Evolutionary conservation across 805 yeast genomes (phyloP).

Genomic region (Yarrowia osloensis): DNA sequence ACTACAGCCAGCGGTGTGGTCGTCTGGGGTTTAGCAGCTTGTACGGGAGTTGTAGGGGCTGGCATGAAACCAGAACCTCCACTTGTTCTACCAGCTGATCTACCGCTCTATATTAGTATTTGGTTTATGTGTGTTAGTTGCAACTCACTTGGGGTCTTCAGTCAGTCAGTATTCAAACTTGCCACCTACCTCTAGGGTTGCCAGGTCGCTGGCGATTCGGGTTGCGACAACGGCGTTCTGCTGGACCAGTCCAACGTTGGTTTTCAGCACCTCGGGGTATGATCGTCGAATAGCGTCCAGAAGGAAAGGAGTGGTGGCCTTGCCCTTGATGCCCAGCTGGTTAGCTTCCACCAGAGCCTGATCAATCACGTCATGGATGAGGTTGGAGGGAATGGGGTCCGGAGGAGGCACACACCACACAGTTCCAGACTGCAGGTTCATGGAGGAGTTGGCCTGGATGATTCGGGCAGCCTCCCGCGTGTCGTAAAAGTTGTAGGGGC

Average conservation of each 20-base stretch:
- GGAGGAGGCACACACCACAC: conserved; percentile 87
- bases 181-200: conserved; percentile 43
- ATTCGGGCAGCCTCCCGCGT: conserved; percentile 63
- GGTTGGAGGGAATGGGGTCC: conserved; percentile 52
- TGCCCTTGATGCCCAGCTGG: conserved; percentile 59
- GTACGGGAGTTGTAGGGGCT: not conserved
- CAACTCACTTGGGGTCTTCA: not conserved
- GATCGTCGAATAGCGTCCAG: conserved; percentile 51
- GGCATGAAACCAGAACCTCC: not conserved
- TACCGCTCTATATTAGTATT: conserved; percentile 10
- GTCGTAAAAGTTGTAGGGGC: conserved; percentile 64
- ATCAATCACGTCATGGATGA: conserved; percentile 58
- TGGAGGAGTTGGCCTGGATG: conserved; percentile 49
- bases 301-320: conserved; percentile 76
- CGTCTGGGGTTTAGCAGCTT: not conserved
- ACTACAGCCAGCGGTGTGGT: conserved; percentile 47
- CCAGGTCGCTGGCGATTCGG: conserved; percentile 59
- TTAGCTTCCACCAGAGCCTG: conserved; percentile 61
- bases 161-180: conserved; percentile 34
- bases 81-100: not conserved
- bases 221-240: conserved; percentile 74
- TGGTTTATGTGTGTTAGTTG: not conserved
- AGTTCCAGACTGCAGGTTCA: conserved; percentile 65
- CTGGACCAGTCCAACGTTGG: conserved; percentile 73
- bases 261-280: conserved; percentile 57